Conservation (phyloP, 225 moss, liverwort and hornwort species). For the Physcomitrium patens region DNA sequence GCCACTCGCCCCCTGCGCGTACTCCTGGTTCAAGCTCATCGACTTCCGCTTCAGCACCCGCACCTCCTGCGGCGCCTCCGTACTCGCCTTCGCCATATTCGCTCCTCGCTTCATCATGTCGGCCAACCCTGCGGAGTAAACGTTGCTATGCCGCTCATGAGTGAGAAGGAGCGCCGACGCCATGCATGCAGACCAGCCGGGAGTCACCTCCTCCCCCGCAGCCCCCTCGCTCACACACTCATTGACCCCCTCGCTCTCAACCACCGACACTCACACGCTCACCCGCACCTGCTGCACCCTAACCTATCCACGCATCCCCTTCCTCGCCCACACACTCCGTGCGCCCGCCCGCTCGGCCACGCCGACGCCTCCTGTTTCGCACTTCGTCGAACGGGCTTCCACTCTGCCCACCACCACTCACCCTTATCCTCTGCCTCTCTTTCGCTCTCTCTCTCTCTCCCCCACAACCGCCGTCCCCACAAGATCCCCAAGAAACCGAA, state of each 20-base stretch:
- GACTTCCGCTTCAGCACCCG: conserved; percentile 88
- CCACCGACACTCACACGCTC: too few relatives aligned
- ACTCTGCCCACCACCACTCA: too few relatives aligned
- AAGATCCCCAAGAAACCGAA: too few relatives aligned
- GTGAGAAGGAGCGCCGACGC: conserved; percentile 56
- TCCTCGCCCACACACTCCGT: too few relatives aligned
- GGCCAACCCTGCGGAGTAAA: conserved; percentile 42
- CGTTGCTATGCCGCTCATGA: conserved; percentile 57
- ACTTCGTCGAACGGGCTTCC: too few relatives aligned
- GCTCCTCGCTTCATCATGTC: conserved; percentile 64
- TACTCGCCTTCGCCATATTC: conserved; percentile 46
- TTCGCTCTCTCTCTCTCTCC: too few relatives aligned
- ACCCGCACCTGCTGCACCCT: too few relatives aligned
- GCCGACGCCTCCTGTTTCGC: too few relatives aligned
- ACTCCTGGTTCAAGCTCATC: conserved; percentile 96
- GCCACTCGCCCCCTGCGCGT: conserved; percentile 24
- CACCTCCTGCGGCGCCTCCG: conserved; percentile 49
- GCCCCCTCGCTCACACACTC: conserved; percentile 23
- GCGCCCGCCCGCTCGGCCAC: too few relatives aligned
- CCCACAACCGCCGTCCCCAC: too few relatives aligned
- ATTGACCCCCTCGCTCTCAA: background rate
- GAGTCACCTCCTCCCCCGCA: conserved; percentile 33
- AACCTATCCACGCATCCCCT: too few relatives aligned
- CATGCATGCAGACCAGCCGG: conserved; percentile 55
- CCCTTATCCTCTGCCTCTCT: too few relatives aligned